phyloP scores from a whole-genome alignment of 768 basidiomycete species.

The Hebeloma cylindrosporum region DNA sequence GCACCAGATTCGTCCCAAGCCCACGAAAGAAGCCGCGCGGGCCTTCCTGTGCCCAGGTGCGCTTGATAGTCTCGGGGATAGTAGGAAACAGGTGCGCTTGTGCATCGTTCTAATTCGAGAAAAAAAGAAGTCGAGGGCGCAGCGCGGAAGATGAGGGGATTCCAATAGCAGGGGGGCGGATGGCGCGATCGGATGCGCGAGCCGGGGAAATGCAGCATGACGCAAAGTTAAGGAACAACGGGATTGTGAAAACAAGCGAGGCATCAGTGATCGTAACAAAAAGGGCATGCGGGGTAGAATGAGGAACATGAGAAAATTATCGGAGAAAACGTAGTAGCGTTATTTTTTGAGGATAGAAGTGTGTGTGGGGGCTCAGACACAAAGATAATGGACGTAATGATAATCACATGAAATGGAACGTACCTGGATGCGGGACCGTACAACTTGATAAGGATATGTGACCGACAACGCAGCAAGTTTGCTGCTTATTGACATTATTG shows the following conservation, averaged over 20 bases:
- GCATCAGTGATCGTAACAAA: no score
- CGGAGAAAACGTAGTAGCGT: no score
- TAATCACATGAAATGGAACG: slow-evolving; percentile 2
- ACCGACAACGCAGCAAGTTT: slow-evolving; percentile 80
- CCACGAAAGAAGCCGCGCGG: slow-evolving; percentile 91
- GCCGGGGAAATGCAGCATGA: no score
- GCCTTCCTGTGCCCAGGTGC: slow-evolving; percentile 83
- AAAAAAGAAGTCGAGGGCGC: not conserved
- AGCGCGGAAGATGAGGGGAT: not conserved
- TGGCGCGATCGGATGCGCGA: no score
- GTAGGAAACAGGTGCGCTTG: slow-evolving; percentile 72
- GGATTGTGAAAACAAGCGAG: not conserved
- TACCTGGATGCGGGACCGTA: slow-evolving; percentile 92
- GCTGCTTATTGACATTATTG: slow-evolving; percentile 87
- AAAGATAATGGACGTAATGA: not conserved
- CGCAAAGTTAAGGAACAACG: not conserved
- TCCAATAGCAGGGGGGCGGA: no score
- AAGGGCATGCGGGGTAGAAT: no score
- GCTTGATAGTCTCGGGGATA: slow-evolving; percentile 76
- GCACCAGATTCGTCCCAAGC: slow-evolving; percentile 88
- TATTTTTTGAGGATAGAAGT: no score
- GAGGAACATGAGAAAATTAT: no score
- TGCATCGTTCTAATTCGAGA: slow-evolving; percentile 55
- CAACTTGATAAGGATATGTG: slow-evolving; percentile 98
- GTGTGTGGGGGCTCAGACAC: no score